Evolutionary conservation across 2,329 filamentous ascomycete genomes (phyloP).

Genomic region (Diaporthe ilicicola): DNA sequence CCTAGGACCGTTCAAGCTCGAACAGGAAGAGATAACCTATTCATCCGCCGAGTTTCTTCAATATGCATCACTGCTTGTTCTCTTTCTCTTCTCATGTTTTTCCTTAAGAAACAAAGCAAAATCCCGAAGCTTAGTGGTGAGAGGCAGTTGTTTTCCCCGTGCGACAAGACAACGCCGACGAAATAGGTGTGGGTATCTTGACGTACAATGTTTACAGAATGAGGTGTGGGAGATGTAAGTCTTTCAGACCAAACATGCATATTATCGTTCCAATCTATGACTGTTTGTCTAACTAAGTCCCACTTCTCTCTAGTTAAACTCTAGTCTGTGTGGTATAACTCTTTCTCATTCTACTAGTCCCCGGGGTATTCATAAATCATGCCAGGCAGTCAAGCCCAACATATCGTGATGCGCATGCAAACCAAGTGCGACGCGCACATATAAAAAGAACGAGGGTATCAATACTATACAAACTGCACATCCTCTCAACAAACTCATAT

Average conservation of each 20-base stretch:
- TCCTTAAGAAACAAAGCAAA: too few relatives aligned
- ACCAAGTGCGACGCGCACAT: not conserved
- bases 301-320: not conserved
- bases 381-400: slow-evolving; percentile 14
- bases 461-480: slow-evolving; percentile 16
- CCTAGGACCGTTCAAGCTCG: not conserved
- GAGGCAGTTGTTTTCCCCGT: too few relatives aligned
- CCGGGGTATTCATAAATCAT: slow-evolving; percentile 29
- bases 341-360: not conserved
- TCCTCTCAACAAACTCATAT: not conserved
- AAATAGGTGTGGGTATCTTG: too few relatives aligned
- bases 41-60: too few relatives aligned
- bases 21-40: too few relatives aligned
- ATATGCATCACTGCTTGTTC: too few relatives aligned
- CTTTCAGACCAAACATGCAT: not conserved
- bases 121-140: too few relatives aligned
- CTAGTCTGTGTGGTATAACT: not conserved
- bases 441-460: slow-evolving; percentile 28
- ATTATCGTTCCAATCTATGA: slow-evolving; percentile 16
- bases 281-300: not conserved
- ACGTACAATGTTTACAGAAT: too few relatives aligned
- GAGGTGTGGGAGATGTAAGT: not conserved
- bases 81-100: too few relatives aligned
- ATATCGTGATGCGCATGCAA: slow-evolving; percentile 22
- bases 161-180: too few relatives aligned